phyloP scores from a whole-genome alignment of 495 filamentous ascomycete species.

The Aspergillus coremiiformis region DNA sequence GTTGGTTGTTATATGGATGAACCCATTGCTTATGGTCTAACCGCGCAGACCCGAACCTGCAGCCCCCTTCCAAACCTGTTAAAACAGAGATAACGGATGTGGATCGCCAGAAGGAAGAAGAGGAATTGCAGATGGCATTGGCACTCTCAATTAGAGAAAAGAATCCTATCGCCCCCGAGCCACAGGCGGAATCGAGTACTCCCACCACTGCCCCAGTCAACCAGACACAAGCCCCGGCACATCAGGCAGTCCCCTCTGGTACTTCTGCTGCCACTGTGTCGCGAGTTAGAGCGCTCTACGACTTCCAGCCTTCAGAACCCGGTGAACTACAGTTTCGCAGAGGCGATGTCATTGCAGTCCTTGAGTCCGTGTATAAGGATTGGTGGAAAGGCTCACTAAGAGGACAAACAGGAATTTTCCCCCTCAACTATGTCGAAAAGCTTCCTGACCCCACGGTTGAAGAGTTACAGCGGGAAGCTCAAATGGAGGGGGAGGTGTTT shows the following conservation, averaged over 20 bases:
- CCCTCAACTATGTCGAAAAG: slow-evolving; percentile 98
- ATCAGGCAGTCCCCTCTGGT: slow-evolving; percentile 50
- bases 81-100: slow-evolving; percentile 84
- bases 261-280: slow-evolving; percentile 98
- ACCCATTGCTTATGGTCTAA: not conserved
- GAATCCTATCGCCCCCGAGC: slow-evolving; percentile 22
- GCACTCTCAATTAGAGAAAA: slow-evolving; percentile 87
- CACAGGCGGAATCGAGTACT: slow-evolving; percentile 20
- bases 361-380: slow-evolving; percentile 97
- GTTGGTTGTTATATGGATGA: not conserved
- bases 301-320: slow-evolving; percentile 88
- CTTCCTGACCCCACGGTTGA: slow-evolving; percentile 88
- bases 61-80: slow-evolving; percentile 84
- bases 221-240: slow-evolving; percentile 33
- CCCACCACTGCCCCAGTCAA: slow-evolving; percentile 31
- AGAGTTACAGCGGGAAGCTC: slow-evolving; percentile 89
- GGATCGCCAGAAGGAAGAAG: slow-evolving; percentile 93
- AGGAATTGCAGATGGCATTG: slow-evolving; percentile 94
- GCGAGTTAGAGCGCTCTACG: slow-evolving; percentile 84
- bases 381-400: slow-evolving; percentile 97
- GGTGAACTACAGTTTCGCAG: slow-evolving; percentile 95
- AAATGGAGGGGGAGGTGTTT: slow-evolving; percentile 97
- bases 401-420: slow-evolving; percentile 95
- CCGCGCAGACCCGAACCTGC: slow-evolving; percentile 74
- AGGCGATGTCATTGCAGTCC: slow-evolving; percentile 92